Evolutionary conservation across 2,329 filamentous ascomycete species (phyloP), one percentile per base, ranked within the genome.

Genomic region (Stemphylium vesicarium): DNA sequence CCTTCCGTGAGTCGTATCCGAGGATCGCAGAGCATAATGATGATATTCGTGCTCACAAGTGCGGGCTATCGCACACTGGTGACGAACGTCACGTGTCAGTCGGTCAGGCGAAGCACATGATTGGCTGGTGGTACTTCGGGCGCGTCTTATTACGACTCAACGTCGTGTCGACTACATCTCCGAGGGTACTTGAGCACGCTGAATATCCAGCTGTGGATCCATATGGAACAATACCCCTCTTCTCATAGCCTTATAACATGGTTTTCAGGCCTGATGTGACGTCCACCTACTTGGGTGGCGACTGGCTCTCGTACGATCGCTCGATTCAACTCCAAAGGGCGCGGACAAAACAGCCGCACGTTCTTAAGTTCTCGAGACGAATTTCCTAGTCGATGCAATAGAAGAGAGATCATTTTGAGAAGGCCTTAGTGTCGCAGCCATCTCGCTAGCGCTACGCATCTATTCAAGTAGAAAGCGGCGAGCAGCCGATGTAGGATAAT

Each of bases 101-200:
- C 38, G 35, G 32, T 18, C 35, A 26, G 4, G 18, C 22, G 11
- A 31, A 10, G 46, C 40, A 26, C 41, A 16, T 12, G 3, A 50
- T 54, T 53, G 51, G 51, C 33, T 48, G 44, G 51, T 46, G 9
- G 24, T 33, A 50, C 39, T 38, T 15, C 29, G 51, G 45, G 35
- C 22, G 46, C 39, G 22, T 24, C 24, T 39, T 24, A 38, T 32
- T 22, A 18, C 40, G 39, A 29, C 47, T 20, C 38, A 38, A 49
- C 38, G 38, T 42, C 50, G 33, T 20, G 36, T 40, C 39, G 16
- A 54, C 51, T 44, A 24, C 10, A 18, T 22, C 41, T 44, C 16
- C 7, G 12, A 44, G 31, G 41, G 29, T 20, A n/a, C 24, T 18
- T 37, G 18, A 20, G 26, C 22, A 13, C 16, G 13, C 33, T 18